Evolutionary conservation across 345 rosid species (phyloP).

Genomic region (Eucalyptus paniculata): DNA sequence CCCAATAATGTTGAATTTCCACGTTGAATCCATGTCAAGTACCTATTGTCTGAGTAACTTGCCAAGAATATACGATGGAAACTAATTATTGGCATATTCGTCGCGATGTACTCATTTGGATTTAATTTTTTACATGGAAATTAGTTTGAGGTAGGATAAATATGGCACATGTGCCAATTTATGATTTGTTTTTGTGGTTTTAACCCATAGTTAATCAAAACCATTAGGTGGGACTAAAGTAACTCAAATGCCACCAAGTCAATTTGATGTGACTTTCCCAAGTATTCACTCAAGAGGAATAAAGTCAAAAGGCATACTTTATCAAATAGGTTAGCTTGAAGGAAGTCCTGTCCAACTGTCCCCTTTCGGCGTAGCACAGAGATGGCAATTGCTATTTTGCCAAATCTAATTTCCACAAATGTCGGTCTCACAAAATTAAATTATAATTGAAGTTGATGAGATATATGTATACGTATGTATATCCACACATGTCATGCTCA

Average conservation of each 20-base stretch:
- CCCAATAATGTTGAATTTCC: neutral
- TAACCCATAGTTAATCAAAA: neutral
- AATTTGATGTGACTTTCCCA: neutral
- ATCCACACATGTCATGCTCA: neutral
- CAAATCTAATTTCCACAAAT: neutral
- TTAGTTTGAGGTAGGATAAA: neutral
- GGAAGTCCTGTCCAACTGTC: neutral
- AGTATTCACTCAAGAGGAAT: neutral
- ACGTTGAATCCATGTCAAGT: neutral
- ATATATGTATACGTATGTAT: neutral
- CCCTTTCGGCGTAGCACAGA: neutral
- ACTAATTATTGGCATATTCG: neutral
- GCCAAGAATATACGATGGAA: neutral
- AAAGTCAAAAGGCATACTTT: neutral
- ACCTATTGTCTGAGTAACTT: neutral
- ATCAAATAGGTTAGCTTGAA: neutral
- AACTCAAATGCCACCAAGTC: neutral
- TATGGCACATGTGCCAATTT: too few species aligned
- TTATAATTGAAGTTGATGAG: neutral
- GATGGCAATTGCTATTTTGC: neutral
- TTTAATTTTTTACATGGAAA: neutral
- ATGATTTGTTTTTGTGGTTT: neutral
- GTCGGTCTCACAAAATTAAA: neutral
- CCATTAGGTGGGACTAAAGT: neutral
- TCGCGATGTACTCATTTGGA: fast-evolving